Percentiles rank a stretch among this genome's conserved stretches.
These are phyloP conservation scores for Metschnikowia arizonensis DNA, from an alignment of 805 yeast genomes.

Conservation along the genomic window DNA sequence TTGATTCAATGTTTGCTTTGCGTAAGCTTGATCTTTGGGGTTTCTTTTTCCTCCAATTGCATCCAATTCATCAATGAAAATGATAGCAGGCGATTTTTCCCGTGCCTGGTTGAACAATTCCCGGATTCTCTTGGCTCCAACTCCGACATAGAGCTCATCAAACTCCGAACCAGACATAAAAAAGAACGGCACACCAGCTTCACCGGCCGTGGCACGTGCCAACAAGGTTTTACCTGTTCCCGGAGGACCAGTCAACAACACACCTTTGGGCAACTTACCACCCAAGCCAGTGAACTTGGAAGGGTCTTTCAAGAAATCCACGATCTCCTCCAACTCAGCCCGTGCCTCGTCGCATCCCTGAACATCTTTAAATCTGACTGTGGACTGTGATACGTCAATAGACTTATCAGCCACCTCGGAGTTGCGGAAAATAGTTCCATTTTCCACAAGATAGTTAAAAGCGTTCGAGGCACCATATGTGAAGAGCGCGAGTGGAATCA, in stretches of 20 bases:
- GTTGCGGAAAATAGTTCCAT: conserved; percentile 73
- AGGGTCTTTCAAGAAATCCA: conserved; percentile 95
- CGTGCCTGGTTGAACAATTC: conserved; percentile 92
- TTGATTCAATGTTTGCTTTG: conserved; percentile 95
- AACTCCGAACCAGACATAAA: conserved; percentile 98
- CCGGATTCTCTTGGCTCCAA: conserved; percentile 96
- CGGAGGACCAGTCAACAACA: conserved; percentile 94
- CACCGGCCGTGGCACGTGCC: conserved; percentile 98
- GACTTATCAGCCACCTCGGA: conserved; percentile 71
- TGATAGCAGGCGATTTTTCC: conserved; percentile 92
- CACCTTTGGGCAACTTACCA: conserved; percentile 97
- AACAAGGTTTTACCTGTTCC: conserved; percentile 97
- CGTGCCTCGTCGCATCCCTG: conserved; percentile 98
- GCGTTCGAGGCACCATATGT: conserved; percentile 80
- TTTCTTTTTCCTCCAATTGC: conserved; percentile 98
- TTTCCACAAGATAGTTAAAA: conserved; percentile 74
- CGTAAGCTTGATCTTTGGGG: conserved; percentile 96
- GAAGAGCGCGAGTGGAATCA: conserved; percentile 72
- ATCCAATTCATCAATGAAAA: conserved; percentile 95
- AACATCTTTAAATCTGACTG: conserved; percentile 87
- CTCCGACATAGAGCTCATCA: conserved; percentile 97
- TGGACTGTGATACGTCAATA: conserved; percentile 78
- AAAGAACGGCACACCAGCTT: conserved; percentile 97
- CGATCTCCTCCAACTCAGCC: conserved; percentile 94
- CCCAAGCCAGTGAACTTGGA: conserved; percentile 94